A percentile compares a stretch with the other conserved stretches of the same genome.
phyloP scores from a whole-genome alignment of 2,329 filamentous ascomycete species.

The Claviceps sp. region DNA sequence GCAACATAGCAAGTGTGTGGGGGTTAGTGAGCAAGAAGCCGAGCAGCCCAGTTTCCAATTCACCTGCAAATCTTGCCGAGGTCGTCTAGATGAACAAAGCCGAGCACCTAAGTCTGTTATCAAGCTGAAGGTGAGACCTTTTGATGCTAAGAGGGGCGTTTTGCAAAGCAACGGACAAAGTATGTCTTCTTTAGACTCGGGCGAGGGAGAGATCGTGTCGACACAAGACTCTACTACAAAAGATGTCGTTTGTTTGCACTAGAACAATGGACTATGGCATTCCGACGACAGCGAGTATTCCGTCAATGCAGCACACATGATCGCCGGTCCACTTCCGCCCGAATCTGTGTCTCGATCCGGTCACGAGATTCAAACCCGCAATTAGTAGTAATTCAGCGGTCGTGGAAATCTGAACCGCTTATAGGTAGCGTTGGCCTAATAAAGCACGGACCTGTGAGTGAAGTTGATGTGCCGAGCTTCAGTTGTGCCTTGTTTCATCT shows the following conservation, averaged over 20 bases:
- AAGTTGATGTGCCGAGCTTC: not conserved
- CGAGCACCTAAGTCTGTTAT: conserved; percentile 33
- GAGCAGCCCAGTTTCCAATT: conserved; percentile 82
- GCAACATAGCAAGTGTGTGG: conserved; percentile 91
- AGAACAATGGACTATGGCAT: not conserved
- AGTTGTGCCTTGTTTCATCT: not conserved
- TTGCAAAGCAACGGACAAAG: conserved; percentile 1
- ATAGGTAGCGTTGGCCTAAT: not conserved
- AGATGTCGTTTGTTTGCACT: not conserved
- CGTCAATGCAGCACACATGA: not conserved
- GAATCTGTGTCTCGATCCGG: not conserved
- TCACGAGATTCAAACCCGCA: not conserved
- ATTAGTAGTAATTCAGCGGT: not conserved
- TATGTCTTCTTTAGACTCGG: not conserved
- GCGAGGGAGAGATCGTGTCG: not conserved
- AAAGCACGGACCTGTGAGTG: not conserved
- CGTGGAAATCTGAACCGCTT: not conserved
- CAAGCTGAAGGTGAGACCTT: conserved; percentile 34
- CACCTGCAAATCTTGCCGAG: conserved; percentile 65
- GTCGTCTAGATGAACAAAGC: conserved; percentile 54
- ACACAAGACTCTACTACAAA: not conserved
- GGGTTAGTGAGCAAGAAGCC: conserved; percentile 63
- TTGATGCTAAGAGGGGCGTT: conserved; percentile 6
- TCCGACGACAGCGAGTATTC: not conserved
- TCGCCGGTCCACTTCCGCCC: not conserved